Evolutionary conservation across 768 basidiomycete species (phyloP), one percentile per base, ranked within the genome.

Genomic region (Russula olivacea): DNA sequence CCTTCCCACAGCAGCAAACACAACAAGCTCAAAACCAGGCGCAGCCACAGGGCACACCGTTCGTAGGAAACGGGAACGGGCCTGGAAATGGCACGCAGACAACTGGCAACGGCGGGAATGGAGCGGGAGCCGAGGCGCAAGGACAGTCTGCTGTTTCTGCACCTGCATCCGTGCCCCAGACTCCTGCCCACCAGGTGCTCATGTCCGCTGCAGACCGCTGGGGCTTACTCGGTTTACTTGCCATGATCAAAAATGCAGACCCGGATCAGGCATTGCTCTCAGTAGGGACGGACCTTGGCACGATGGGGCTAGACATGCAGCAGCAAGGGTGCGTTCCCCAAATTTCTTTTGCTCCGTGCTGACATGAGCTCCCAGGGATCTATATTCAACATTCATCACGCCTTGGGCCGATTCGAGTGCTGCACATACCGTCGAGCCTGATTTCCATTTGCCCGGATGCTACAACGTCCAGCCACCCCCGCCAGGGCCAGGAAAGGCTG

Each of bases 361-460:
- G 25, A 50, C 30, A 30, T 4, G 57, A 23, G 14, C 34, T 17
- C 53, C 15, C 40, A 89, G 90, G 72, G 87, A 88, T 70, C 77
- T 94, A 61, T 93, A 90, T 76, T 86, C 91, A 59, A 89, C 88
- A 21, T 94, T 97, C 76, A 90, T 94, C 71, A 94, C 94, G 64
- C 94, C 94, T 36, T 97, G 93, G 93, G 84, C 90, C 61, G 93
- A 94, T 72, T 85, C 91, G 68, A 86, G 87, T 66, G 85, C 86
- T 43, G 87, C 87, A 67, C 85, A 85, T 69, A 80, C 83, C 58
- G 86, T 95, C 63, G 93, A 97, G 74, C 93, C 94, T 12, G 89
- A 93, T 70, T 96, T 86, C 71, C 87, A 89, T 69, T 81, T 93
- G 43, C 94, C 94, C 48, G 78, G 83, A 23, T 95, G 93, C 75